Base-by-base conservation (phyloP, 2,329 filamentous ascomycete genomes). In the Periconia sp. region DNA sequence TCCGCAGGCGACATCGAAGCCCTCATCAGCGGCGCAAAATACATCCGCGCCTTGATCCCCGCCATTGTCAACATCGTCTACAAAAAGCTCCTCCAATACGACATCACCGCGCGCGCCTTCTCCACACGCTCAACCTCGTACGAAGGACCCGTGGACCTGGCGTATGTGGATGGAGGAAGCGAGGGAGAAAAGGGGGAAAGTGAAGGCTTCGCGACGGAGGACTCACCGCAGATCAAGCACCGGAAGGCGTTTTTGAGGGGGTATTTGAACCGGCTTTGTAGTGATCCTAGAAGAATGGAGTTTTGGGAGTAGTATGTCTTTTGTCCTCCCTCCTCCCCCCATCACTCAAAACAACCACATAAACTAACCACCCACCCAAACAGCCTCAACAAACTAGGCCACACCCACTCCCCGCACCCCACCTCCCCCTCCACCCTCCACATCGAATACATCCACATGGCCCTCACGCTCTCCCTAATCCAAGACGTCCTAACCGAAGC, bases 21-120 rank as follows among this genome's bases (percentile, higher is more conserved):
- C 40, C 81, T 92, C 37, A 79, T 83, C 14, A 78, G 80, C 2
- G 89, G 88, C 57, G 79, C 84, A 54, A 91, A 91, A 71, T 91
- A 91, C 75, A 87, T 92, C 76, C 89, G 88, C 65, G 85, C 87
- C n/a, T 82, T 93, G 31, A 91, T 93, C 58, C 91, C 91, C 1
- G 87, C 89, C 44, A 83, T 94, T 19, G 89, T 93, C 66, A 91
- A 92, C 74, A 89, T 92, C 55, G 88, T 93, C 33, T 94, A 93
- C 78, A 86, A 86, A 67, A 93, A 93, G 70, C 82, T 94, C 0
- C 79, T 93, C 11, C 84, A 86, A 65, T 90, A 90, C 74, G 90
- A 93, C 69, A 90, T 93, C 71, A 94, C 90, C 3, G 89, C 90
- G 1, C 83, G 88, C 49, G 88, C 89, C 14, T 91, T 93, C 70